Evolutionary conservation across 2,329 filamentous ascomycete species (phyloP).

Genomic region (Aspergillus brunneoviolaceus): DNA sequence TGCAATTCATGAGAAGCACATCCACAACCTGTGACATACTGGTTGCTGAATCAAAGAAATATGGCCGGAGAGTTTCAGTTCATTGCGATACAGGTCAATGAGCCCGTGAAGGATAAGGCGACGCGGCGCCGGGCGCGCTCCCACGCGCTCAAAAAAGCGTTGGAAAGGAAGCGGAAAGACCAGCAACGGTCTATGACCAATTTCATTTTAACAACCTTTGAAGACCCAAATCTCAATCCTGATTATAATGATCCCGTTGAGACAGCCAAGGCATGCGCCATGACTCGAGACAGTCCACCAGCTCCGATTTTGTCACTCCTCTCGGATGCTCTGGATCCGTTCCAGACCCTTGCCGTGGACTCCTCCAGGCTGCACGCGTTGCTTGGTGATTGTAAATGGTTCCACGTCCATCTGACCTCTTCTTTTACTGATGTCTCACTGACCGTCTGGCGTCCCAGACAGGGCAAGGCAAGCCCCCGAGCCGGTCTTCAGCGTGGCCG

Average conservation of each 20-base stretch:
- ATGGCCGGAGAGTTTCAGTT: constrained; percentile 1
- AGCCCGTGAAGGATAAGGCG: not conserved
- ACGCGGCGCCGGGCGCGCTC: constrained; percentile 3
- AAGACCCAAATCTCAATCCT: not conserved
- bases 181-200: not conserved
- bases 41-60: not conserved
- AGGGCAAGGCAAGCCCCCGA: constrained; percentile 5
- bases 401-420: not conserved
- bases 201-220: not conserved
- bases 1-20: not conserved
- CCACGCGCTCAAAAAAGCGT: constrained; percentile 1
- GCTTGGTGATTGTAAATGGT: constrained; percentile 3
- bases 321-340: constrained; percentile 1
- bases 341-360: constrained; percentile 8
- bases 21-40: too few species aligned
- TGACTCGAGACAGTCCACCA: not conserved
- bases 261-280: not conserved
- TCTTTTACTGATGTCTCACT: not conserved
- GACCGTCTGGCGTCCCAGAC: not conserved
- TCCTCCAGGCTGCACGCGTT: not conserved
- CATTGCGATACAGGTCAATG: not conserved
- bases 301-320: not conserved
- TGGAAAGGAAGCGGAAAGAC: not conserved
- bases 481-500: constrained; percentile 8
- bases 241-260: not conserved